A percentile compares a stretch with the other conserved stretches of the same genome.
These are phyloP conservation scores for Piper betle DNA, from an alignment of 164 flowering plant species.

Conservation along the genomic window DNA sequence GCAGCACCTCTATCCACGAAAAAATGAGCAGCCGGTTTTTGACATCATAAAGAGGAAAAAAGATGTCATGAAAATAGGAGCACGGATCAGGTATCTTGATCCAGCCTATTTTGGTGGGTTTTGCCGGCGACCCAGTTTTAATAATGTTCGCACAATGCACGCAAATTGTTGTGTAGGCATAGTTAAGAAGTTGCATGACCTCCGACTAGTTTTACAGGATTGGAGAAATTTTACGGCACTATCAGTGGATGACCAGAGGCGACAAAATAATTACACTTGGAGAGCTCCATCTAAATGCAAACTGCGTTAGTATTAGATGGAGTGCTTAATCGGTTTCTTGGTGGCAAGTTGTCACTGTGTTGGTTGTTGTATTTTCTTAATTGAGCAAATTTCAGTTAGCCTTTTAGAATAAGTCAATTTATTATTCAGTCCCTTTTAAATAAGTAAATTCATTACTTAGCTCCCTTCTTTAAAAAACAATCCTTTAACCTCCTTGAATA, in stretches of 20 bases:
- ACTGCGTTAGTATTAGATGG: no score
- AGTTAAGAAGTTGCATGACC: conserved; percentile 23
- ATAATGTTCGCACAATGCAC: conserved; percentile 21
- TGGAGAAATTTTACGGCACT: conserved; percentile 22
- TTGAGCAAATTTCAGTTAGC: no score
- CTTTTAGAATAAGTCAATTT: no score
- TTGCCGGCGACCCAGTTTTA: conserved; percentile 20
- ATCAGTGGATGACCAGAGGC: not conserved
- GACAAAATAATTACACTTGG: conserved; percentile 13
- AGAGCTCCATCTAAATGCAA: conserved; percentile 22
- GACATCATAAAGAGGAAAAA: conserved; percentile 8
- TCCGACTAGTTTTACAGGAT: conserved; percentile 26
- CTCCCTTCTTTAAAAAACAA: no score
- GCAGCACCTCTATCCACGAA: conserved; percentile 11
- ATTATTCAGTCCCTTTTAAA: no score
- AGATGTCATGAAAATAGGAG: not conserved
- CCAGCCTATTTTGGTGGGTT: conserved; percentile 20
- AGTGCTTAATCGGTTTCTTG: no score
- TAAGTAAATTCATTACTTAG: no score
- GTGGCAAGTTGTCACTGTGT: no score
- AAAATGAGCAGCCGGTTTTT: conserved; percentile 12
- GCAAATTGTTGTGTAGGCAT: conserved; percentile 25
- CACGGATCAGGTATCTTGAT: conserved; percentile 15
- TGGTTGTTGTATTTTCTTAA: no score
- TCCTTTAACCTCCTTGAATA: no score